phyloP scores from a whole-genome alignment of 2,329 filamentous ascomycete species.

The Aspergillus sp. region DNA sequence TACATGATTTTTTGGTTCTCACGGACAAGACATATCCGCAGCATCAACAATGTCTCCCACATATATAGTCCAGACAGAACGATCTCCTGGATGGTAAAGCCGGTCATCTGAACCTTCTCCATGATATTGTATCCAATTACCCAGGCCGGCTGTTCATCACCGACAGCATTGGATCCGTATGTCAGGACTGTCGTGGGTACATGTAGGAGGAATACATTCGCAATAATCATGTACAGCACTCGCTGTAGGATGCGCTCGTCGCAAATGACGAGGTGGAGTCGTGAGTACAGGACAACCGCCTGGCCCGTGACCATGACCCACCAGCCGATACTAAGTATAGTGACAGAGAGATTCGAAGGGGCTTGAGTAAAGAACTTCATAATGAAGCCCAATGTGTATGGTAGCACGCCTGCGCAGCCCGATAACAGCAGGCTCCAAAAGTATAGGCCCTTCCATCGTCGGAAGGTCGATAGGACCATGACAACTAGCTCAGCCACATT shows the following conservation, averaged over 20 bases:
- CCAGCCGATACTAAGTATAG: conserved; percentile 57
- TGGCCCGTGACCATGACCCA: conserved; percentile 64
- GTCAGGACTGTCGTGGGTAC: conserved; percentile 57
- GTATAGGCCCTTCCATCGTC: conserved; percentile 43
- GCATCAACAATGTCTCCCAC: conserved; percentile 53
- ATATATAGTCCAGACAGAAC: conserved; percentile 54
- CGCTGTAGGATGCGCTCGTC: conserved; percentile 52
- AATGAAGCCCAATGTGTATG: conserved; percentile 46
- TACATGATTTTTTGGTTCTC: conserved; percentile 41
- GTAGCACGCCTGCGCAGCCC: conserved; percentile 38
- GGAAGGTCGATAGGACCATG: conserved; percentile 43
- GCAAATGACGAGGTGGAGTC: conserved; percentile 60
- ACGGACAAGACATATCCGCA: conserved; percentile 35
- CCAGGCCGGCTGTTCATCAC: conserved; percentile 28
- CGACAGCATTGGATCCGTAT: conserved; percentile 44
- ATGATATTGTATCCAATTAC: conserved; percentile 46
- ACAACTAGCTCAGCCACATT: conserved; percentile 52
- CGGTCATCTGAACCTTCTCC: conserved; percentile 50
- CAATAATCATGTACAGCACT: conserved; percentile 60
- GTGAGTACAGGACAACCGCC: conserved; percentile 63
- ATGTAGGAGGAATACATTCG: conserved; percentile 56
- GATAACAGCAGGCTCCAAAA: conserved; percentile 46
- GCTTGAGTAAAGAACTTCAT: conserved; percentile 42
- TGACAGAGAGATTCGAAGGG: conserved; percentile 37
- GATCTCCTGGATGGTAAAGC: conserved; percentile 50